Conservation (phyloP, 345 rosid genomes). For the Eucalyptus caleyi region DNA sequence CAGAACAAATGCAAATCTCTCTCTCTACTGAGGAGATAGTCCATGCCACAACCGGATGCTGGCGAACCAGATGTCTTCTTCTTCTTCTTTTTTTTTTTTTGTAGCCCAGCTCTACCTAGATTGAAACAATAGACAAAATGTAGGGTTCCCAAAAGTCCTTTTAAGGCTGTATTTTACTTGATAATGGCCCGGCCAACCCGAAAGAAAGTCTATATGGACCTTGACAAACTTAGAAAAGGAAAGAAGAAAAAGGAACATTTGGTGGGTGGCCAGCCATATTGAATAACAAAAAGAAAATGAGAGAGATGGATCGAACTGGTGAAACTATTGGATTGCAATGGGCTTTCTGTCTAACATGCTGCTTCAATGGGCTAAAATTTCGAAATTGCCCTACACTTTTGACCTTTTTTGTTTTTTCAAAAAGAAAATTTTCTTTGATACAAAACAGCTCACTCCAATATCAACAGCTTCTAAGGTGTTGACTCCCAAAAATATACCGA, state of each 20-base stretch:
- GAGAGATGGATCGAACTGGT: too few species aligned
- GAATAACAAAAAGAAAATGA: fast-evolving
- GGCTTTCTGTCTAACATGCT: fast-evolving
- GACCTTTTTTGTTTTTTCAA: too few species aligned
- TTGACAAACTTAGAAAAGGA: not conserved
- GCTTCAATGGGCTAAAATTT: too few species aligned
- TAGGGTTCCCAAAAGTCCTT: too few species aligned
- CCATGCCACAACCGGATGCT: fast-evolving
- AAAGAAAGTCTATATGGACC: not conserved
- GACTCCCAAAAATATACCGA: not conserved
- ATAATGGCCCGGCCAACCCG: too few species aligned
- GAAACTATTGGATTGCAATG: too few species aligned
- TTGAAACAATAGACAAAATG: not conserved
- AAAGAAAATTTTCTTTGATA: too few species aligned
- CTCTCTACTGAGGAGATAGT: fast-evolving
- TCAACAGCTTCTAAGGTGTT: too few species aligned
- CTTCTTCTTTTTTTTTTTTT: fast-evolving
- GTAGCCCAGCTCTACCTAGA: fast-evolving
- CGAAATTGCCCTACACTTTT: fast-evolving
- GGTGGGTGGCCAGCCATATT: too few species aligned
- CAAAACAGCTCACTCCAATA: fast-evolving
- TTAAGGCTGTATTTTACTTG: not conserved
- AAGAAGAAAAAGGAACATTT: fast-evolving
- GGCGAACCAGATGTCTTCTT: fast-evolving
- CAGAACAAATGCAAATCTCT: fast-evolving